Conservation (phyloP, 352 stramenopile genomes). For the Pythium folliculosum region DNA sequence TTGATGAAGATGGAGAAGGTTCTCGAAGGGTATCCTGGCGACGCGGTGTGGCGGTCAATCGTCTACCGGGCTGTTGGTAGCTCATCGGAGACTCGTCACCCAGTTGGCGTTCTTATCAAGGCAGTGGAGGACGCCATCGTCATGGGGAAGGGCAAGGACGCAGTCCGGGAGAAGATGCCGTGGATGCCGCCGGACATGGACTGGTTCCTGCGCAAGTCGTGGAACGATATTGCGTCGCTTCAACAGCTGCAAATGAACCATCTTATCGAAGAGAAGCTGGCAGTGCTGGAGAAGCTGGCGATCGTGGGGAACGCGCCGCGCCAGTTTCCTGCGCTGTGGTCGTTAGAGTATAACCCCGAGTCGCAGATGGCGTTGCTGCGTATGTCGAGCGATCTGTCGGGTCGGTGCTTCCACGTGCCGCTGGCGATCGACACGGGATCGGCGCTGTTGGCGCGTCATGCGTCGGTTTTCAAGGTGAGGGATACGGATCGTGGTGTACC, state of each 20-base stretch:
- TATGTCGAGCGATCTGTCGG: too few species aligned
- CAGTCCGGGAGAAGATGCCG: background rate
- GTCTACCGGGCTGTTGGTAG: background rate
- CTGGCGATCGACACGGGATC: slow-evolving; percentile 11
- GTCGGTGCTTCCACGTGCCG: slow-evolving; percentile 19
- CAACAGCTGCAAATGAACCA: slow-evolving; percentile 18
- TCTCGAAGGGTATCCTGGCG: slow-evolving; percentile 14
- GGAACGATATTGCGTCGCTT: slow-evolving; percentile 13
- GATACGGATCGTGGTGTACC: too few species aligned
- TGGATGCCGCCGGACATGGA: too few species aligned
- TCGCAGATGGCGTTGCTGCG: too few species aligned
- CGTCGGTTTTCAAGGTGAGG: slow-evolving; percentile 2
- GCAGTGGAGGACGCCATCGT: slow-evolving; percentile 1
- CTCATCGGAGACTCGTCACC: background rate
- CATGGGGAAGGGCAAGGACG: background rate
- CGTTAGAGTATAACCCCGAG: too few species aligned
- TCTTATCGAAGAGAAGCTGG: slow-evolving; percentile 3
- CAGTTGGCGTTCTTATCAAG: background rate
- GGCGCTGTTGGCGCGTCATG: slow-evolving; percentile 7
- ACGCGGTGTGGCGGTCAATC: slow-evolving; percentile 2
- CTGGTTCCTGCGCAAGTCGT: slow-evolving; percentile 21
- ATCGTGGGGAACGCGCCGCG: slow-evolving; percentile 4
- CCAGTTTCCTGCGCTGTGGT: too few species aligned
- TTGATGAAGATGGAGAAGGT: too few species aligned
- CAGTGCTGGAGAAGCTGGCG: slow-evolving; percentile 1